Evolutionary conservation across 2,329 filamentous ascomycete species (phyloP), one percentile per base, ranked within the genome.

Genomic region (Epichloe glyceriae): DNA sequence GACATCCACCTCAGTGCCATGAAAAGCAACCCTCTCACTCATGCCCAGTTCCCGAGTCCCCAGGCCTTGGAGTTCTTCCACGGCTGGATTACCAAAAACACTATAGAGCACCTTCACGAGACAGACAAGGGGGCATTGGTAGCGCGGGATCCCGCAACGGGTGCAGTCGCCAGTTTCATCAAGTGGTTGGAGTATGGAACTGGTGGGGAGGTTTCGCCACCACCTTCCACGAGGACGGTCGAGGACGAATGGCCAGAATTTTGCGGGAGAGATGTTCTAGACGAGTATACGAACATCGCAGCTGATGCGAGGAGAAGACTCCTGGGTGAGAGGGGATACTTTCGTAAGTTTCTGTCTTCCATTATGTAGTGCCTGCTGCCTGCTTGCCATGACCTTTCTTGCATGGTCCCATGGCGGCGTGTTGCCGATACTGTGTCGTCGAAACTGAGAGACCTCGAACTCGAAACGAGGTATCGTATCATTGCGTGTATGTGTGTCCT

Each of bases 1-100:
- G 56, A 55, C 40, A 62, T 69, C 49, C 69, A 71, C 53, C 54
- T 71, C 15, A 54, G 57, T 8, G 66, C 69, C 44, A 72, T 70
- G 69, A 60, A 66, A 44, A 52, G 57, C 38, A 70, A 72, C 55
- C 53, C 63, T 12, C 53, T 71, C 22, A 64, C 69, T 43, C 67
- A 70, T 50, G 65, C 65, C 1, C 67, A 72, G 53, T 70, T 71
- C 49, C 68, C 70, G 14, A 64, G 60, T 6, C 47, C 55, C 6
- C 57, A 62, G 15, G 62, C 61, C 44, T 57, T 63, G 33, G 50
- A 47, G 8, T 62, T 59, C 6, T 60, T 69, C 19, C 58, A 55
- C 38, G 51, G 46, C 4, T 69, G 61, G 57, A 55, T 72, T 33
- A 54, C 52, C 22, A 56, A 53, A 33, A 60, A 70, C 50, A 63